These are phyloP conservation scores for Starmera amethionina DNA, from an alignment of 805 yeast genomes.

Conservation along the genomic window DNA sequence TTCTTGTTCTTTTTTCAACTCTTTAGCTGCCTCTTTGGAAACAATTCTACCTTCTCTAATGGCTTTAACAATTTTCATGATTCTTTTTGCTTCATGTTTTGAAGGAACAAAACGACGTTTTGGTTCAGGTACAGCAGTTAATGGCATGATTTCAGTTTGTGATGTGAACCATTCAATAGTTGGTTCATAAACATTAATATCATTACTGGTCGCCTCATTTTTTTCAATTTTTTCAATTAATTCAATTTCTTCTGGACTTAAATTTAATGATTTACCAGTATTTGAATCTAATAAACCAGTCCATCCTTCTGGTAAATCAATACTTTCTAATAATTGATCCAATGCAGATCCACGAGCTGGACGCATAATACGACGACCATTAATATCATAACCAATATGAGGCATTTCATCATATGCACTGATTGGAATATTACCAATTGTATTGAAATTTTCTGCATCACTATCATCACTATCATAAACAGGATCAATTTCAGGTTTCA, in stretches of 20 bases:
- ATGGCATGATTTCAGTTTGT: constrained; percentile 78
- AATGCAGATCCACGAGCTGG: constrained; percentile 96
- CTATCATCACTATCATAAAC: constrained; percentile 92
- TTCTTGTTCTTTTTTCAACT: constrained; percentile 34
- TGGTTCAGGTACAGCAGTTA: constrained; percentile 92
- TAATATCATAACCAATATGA: constrained; percentile 92
- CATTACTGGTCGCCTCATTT: constrained; percentile 75
- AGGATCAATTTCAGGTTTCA: constrained; percentile 88
- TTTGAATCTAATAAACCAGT: constrained; percentile 88
- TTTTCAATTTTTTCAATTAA: constrained; percentile 77
- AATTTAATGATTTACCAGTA: constrained; percentile 77
- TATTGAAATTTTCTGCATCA: constrained; percentile 70
- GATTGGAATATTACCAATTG: constrained; percentile 89
- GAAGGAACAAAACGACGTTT: constrained; percentile 95
- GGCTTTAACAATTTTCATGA: constrained; percentile 94
- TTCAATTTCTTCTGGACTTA: constrained; percentile 81
- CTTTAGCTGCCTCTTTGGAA: constrained; percentile 52
- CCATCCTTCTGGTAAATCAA: constrained; percentile 98
- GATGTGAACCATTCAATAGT: constrained; percentile 93
- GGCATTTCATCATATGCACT: constrained; percentile 96
- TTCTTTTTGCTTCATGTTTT: constrained; percentile 90
- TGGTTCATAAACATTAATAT: constrained; percentile 84
- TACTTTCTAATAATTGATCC: constrained; percentile 79
- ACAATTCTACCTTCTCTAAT: constrained; percentile 93
- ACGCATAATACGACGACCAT: constrained; percentile 97